Conservation (phyloP, 495 filamentous ascomycete genomes). For the Thermothielavioides terrestris region DNA sequence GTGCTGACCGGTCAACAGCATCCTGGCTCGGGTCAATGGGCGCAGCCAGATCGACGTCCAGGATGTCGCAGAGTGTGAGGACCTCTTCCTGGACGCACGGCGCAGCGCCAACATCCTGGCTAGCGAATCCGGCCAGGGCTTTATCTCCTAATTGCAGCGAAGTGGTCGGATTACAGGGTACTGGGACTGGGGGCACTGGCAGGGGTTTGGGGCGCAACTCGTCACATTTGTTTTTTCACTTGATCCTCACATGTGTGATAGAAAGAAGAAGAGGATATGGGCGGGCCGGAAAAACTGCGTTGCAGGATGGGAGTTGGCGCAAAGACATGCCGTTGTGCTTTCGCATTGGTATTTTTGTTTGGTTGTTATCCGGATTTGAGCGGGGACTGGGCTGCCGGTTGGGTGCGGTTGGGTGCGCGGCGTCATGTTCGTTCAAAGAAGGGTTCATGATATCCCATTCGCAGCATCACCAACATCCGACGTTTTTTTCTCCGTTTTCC, state of each 20-base stretch:
- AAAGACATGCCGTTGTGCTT: conserved; percentile 6
- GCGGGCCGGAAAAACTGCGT: conserved; percentile 25
- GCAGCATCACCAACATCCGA: neutral
- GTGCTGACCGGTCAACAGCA: conserved; percentile 29
- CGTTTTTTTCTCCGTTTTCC: neutral
- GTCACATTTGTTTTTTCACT: conserved; percentile 33
- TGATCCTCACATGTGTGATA: conserved; percentile 28
- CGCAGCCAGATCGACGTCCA: conserved; percentile 66
- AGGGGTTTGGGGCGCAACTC: conserved; percentile 19
- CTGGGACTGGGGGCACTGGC: neutral
- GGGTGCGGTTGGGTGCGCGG: neutral
- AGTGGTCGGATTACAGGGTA: neutral
- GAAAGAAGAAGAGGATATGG: conserved; percentile 21
- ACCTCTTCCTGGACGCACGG: conserved; percentile 82
- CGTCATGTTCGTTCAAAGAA: neutral
- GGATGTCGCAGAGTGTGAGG: conserved; percentile 83
- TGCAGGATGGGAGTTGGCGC: conserved; percentile 23
- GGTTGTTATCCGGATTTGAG: conserved; percentile 1
- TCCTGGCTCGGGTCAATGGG: conserved; percentile 54
- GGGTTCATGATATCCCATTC: neutral
- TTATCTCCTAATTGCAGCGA: conserved; percentile 43
- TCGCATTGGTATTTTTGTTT: conserved; percentile 2
- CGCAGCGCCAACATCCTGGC: conserved; percentile 67
- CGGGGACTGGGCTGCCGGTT: conserved; percentile 11
- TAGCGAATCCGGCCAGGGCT: conserved; percentile 52